Evolutionary conservation across 164 flowering plant species (phyloP).

Genomic region (Saururus chinensis): DNA sequence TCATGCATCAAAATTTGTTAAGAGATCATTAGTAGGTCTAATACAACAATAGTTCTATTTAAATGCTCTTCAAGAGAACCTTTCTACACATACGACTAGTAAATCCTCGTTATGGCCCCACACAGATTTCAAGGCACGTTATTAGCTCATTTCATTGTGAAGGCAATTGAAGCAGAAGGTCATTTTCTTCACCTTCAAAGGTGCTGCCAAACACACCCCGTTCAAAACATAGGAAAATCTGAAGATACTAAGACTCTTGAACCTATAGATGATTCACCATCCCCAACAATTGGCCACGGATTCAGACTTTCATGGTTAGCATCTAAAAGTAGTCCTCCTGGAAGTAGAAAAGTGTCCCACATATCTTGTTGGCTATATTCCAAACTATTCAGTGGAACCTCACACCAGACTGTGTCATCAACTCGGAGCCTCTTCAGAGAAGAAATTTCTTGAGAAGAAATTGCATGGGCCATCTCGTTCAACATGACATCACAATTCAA

Average conservation of each 20-base stretch:
- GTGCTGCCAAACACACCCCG: no score
- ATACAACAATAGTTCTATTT: no score
- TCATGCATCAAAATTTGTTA: no score
- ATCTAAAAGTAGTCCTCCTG: background rate
- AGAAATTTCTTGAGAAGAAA: conserved; percentile 7
- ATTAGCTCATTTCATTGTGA: no score
- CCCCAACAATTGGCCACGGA: background rate
- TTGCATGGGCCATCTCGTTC: background rate
- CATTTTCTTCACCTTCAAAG: no score
- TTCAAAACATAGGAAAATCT: no score
- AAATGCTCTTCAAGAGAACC: no score
- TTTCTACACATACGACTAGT: no score
- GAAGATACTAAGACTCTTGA: background rate
- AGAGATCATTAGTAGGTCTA: no score
- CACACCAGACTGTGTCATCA: conserved; percentile 1
- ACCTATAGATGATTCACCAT: background rate
- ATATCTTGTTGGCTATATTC: conserved; percentile 2
- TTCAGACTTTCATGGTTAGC: conserved; percentile 4
- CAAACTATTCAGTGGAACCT: conserved; percentile 1
- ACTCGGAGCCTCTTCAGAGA: conserved; percentile 15
- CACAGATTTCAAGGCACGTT: no score
- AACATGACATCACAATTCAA: background rate
- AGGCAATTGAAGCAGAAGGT: no score
- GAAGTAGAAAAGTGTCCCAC: background rate
- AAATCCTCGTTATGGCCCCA: no score